Evolutionary conservation across 108 stramenopile genomes (phyloP).

Genomic region (Bacterosira constricta): DNA sequence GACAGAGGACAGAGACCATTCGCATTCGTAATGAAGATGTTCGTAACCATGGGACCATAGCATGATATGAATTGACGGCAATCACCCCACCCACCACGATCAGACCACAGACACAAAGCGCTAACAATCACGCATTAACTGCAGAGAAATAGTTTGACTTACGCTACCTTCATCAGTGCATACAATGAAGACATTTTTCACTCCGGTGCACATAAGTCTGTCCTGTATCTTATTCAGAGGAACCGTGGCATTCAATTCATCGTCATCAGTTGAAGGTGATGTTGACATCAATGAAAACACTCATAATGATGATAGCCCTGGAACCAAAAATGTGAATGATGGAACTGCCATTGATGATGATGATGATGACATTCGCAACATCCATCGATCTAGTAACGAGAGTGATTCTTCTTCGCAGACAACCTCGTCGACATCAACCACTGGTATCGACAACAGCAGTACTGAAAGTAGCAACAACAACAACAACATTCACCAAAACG

Average conservation of each 20-base stretch:
- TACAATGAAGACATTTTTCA: conserved; percentile 1
- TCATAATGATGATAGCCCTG: not conserved
- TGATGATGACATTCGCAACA: not conserved
- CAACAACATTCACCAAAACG: too few relatives aligned
- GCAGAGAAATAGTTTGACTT: too few relatives aligned
- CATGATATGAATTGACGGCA: too few relatives aligned
- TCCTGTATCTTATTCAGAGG: not conserved
- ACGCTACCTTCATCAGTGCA: too few relatives aligned
- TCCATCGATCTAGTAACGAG: not conserved
- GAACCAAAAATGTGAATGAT: not conserved
- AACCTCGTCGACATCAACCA: not conserved
- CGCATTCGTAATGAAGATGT: too few relatives aligned
- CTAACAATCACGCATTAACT: too few relatives aligned
- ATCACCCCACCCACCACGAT: too few relatives aligned
- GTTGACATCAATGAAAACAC: not conserved
- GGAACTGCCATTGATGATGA: not conserved
- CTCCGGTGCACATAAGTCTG: not conserved
- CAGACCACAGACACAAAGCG: too few relatives aligned
- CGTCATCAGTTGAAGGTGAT: not conserved
- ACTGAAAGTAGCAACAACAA: not conserved
- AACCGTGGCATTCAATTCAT: conserved; percentile 6
- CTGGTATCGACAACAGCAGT: not conserved
- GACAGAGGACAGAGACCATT: too few relatives aligned
- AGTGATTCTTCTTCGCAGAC: not conserved
- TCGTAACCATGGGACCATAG: too few relatives aligned